Base-by-base conservation (phyloP, 2,329 filamentous ascomycete species). In the Venturia aucupariae region DNA sequence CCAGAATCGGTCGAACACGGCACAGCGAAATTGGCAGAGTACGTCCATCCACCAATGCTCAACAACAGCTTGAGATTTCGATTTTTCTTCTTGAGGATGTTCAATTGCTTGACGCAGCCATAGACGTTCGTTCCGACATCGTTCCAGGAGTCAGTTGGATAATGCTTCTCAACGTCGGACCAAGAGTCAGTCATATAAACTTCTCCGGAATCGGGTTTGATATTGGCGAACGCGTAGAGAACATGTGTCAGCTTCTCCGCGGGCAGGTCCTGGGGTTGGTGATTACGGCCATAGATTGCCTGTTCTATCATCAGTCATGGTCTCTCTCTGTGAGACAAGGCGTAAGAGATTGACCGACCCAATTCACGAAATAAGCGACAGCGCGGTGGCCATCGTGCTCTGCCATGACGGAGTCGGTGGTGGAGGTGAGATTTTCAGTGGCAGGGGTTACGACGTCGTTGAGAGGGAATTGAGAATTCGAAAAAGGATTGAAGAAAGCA, bases 161-260 rank as follows among this genome's bases (percentile, higher is more conserved):
- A 92, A 71, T 86, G 87, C 71, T 88, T 90, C 63, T 91, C 79
- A 0, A 77, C 69, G 66, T 92, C 90, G 27, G 89, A 82, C 74
- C 84, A 92, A 1, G 79, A 75, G 70, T 94, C 90, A 0, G 84
- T 87, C 10, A 90, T 79, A 71, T 82, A 83, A 11, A 76, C 91
- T 76, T 95, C 90, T 61, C 93, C 93, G 41, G 83, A 85, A 3
- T 94, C 90, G 2, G 86, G 81, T 4, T 85, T 84, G 66, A 96
- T 84, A 73, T 97, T 96, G 72, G 90, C 93, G 76, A 97, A 97
- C 19, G 92, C 83, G 71, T 97, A 97, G n/a, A 97, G 84, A 4
- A 97, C 77, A 72, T 99, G 94, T 0, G 93, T 97, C 48, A 97
- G 83, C 64, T 90, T 88, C 63, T 92, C 84, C 3, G 82, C 85